These are phyloP conservation scores for Pelargonium myrrhifolium DNA, from an alignment of 441 rosid genomes.

Conservation along the genomic window DNA sequence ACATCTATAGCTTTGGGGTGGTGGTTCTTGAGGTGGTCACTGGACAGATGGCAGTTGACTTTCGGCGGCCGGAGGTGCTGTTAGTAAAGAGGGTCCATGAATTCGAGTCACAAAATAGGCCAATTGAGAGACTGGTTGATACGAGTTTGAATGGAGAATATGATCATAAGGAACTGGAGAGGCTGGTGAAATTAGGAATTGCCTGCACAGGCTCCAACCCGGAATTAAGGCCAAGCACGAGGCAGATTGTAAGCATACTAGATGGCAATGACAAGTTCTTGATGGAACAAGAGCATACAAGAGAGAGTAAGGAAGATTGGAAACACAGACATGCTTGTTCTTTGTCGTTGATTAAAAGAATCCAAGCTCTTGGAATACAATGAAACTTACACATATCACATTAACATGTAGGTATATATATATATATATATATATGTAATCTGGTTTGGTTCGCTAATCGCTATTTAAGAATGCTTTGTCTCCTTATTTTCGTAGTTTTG, in stretches of 20 bases:
- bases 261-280: constrained; percentile 61
- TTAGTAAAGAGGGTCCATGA: constrained; percentile 49
- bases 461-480: constrained; percentile 2
- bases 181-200: constrained; percentile 57
- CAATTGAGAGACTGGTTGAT: constrained; percentile 55
- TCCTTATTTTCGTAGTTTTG: constrained; percentile 14
- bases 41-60: constrained; percentile 83
- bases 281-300: constrained; percentile 27
- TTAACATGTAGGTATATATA: not conserved
- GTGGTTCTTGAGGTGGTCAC: constrained; percentile 80
- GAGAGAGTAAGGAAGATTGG: constrained; percentile 62
- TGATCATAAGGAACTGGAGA: constrained; percentile 40
- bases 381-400: constrained; percentile 20
- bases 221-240: constrained; percentile 56
- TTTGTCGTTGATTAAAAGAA: constrained; percentile 55
- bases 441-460: not conserved
- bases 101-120: constrained; percentile 38
- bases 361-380: constrained; percentile 81
- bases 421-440: not conserved
- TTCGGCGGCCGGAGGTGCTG: constrained; percentile 62
- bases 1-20: constrained; percentile 83
- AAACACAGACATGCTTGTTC: constrained; percentile 46
- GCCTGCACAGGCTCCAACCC: constrained; percentile 77
- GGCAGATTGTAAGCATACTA: constrained; percentile 75
- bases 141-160: constrained; percentile 40